These are phyloP conservation scores for Trichophyton rubrum DNA, from an alignment of 2,329 filamentous ascomycete genomes.

Conservation along the genomic window DNA sequence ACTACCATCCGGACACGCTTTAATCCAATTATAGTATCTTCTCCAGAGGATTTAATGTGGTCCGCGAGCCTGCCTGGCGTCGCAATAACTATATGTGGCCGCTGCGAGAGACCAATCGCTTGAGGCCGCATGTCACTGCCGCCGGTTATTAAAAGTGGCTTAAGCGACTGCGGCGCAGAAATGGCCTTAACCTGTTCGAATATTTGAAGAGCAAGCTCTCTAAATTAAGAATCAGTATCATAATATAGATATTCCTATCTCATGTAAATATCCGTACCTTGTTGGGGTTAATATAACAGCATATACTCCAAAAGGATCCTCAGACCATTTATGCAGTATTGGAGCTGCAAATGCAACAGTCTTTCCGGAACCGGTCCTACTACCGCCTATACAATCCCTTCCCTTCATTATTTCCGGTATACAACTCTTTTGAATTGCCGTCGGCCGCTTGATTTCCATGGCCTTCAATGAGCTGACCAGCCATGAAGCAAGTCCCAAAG, in stretches of 20 bases:
- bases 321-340: conserved; percentile 84
- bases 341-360: conserved; percentile 92
- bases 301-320: conserved; percentile 85
- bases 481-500: conserved; percentile 69
- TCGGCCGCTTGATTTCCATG: conserved; percentile 77
- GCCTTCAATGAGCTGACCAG: conserved; percentile 64
- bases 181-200: conserved; percentile 94
- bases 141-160: conserved; percentile 79
- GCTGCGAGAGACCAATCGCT: conserved; percentile 65
- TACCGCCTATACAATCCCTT: conserved; percentile 87
- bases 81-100: conserved; percentile 86
- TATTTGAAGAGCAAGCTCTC: conserved; percentile 89
- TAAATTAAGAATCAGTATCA: conserved; percentile 17
- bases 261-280: conserved; percentile 37
- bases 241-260: conserved; percentile 1
- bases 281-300: conserved; percentile 82
- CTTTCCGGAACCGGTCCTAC: conserved; percentile 90
- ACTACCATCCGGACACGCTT: conserved; percentile 72
- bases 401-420: conserved; percentile 89
- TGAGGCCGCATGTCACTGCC: conserved; percentile 87
- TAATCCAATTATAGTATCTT: conserved; percentile 77
- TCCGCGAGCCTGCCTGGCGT: conserved; percentile 88
- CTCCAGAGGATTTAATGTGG: conserved; percentile 80
- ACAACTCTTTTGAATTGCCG: conserved; percentile 81
- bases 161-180: conserved; percentile 73